Evolutionary conservation across 2,329 filamentous ascomycete species (phyloP).

Genomic region (Fusarium phyllophilum): DNA sequence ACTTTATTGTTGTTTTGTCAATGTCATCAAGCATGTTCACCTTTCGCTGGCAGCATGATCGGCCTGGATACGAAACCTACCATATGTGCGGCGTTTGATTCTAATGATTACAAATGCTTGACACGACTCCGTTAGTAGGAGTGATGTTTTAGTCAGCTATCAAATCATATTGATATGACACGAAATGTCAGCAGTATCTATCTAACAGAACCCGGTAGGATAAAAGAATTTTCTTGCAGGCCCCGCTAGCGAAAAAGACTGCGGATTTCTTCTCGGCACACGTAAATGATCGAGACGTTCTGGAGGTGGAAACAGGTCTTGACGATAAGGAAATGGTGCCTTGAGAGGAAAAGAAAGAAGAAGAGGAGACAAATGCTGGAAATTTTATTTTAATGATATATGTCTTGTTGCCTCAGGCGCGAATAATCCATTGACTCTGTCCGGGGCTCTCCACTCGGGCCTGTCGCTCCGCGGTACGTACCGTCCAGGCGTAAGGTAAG

Average conservation of each 20-base stretch:
- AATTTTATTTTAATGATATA: conserved; percentile 21
- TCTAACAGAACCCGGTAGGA: conserved; percentile 90
- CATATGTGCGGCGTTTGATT: background rate
- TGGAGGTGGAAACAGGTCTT: conserved; percentile 75
- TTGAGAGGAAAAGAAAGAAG: conserved; percentile 55
- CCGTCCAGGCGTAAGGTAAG: conserved; percentile 13
- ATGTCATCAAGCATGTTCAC: background rate
- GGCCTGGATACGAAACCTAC: background rate
- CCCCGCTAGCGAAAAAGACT: conserved; percentile 99
- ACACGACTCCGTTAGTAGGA: background rate
- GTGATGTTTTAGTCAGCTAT: background rate
- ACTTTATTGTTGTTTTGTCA: background rate
- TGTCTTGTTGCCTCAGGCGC: conserved; percentile 44
- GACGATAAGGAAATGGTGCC: conserved; percentile 97
- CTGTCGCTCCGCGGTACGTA: conserved; percentile 37
- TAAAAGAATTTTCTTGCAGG: conserved; percentile 66
- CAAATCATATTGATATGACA: background rate
- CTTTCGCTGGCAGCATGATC: background rate
- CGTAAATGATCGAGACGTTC: conserved; percentile 89
- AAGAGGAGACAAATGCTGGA: conserved; percentile 19
- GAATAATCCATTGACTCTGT: background rate
- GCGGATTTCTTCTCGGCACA: conserved; percentile 83
- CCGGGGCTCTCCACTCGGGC: background rate
- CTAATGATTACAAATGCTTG: too few relatives aligned
- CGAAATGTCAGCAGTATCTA: conserved; percentile 86